These are phyloP conservation scores for Pyrus pyrifolia DNA, from an alignment of 306 rosid species.

Conservation along the genomic window DNA sequence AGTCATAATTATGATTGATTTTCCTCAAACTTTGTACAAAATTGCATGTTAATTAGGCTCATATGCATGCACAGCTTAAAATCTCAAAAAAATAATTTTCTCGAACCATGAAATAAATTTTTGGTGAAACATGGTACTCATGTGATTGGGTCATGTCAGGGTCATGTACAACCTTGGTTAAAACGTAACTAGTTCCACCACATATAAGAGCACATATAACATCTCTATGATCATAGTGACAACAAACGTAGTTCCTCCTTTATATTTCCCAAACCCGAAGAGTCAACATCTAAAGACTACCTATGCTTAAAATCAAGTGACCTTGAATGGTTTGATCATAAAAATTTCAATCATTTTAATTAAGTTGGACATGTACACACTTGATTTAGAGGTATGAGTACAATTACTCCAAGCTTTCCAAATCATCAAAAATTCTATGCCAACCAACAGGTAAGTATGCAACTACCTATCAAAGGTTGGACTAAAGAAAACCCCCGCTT, in stretches of 20 bases:
- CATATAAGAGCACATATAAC: too few species aligned
- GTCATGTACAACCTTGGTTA: not conserved
- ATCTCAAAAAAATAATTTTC: too few species aligned
- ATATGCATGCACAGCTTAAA: too few species aligned
- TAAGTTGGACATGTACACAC: not conserved
- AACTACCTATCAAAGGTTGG: slow-evolving; percentile 56
- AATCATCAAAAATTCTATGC: not conserved
- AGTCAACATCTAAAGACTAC: not conserved
- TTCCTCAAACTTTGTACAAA: not conserved
- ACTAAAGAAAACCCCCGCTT: not conserved
- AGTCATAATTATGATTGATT: not conserved
- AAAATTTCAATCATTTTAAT: not conserved
- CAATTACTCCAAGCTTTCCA: not conserved
- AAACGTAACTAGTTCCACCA: too few species aligned
- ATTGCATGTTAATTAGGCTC: not conserved
- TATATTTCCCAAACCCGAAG: too few species aligned
- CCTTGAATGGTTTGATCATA: not conserved
- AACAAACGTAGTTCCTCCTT: too few species aligned
- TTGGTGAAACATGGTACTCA: not conserved
- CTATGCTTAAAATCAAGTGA: not conserved
- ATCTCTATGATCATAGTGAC: too few species aligned
- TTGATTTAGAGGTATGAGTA: not conserved
- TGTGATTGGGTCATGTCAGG: not conserved
- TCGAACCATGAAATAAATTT: not conserved
- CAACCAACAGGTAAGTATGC: slow-evolving; percentile 34